Percentiles rank a stretch among this genome's conserved stretches.
These are phyloP conservation scores for Cystodermella granulosa DNA, from an alignment of 1,284 basidiomycete species.

Conservation along the genomic window DNA sequence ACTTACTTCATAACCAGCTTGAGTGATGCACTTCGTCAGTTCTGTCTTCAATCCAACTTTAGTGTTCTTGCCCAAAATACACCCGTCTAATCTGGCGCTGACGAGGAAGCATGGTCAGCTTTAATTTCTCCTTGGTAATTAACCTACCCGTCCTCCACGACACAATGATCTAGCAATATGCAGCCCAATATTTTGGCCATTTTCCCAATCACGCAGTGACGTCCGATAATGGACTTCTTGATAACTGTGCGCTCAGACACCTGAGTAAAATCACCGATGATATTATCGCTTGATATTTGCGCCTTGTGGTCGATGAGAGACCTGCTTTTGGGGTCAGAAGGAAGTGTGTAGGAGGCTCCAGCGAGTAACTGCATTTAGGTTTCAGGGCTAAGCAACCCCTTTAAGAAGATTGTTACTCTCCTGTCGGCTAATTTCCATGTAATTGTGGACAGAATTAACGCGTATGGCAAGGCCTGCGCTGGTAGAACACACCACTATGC, in stretches of 20 bases:
- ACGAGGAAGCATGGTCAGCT: neutral
- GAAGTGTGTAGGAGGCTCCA: conserved; percentile 50
- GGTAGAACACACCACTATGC: conserved; percentile 55
- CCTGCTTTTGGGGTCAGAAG: conserved; percentile 57
- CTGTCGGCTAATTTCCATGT: conserved; percentile 78
- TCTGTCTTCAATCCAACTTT: conserved; percentile 77
- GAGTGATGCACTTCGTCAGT: conserved; percentile 80
- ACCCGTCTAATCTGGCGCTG: conserved; percentile 86
- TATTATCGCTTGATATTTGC: conserved; percentile 81
- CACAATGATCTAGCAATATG: conserved; percentile 85
- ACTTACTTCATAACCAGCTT: conserved; percentile 79
- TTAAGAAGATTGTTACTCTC: conserved; percentile 39
- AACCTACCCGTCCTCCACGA: conserved; percentile 78
- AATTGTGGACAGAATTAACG: conserved; percentile 78
- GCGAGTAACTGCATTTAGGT: conserved; percentile 47
- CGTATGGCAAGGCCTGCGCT: conserved; percentile 64
- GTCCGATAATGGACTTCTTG: conserved; percentile 84
- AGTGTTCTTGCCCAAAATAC: conserved; percentile 79
- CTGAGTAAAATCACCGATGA: conserved; percentile 76
- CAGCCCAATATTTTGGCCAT: conserved; percentile 83
- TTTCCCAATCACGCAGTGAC: conserved; percentile 84
- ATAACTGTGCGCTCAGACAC: conserved; percentile 82
- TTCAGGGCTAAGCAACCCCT: neutral
- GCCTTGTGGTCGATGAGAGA: conserved; percentile 70
- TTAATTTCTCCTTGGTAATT: conserved; percentile 2